phyloP scores from a whole-genome alignment of 331 rosid genomes.

The Stylosanthes scabra region DNA sequence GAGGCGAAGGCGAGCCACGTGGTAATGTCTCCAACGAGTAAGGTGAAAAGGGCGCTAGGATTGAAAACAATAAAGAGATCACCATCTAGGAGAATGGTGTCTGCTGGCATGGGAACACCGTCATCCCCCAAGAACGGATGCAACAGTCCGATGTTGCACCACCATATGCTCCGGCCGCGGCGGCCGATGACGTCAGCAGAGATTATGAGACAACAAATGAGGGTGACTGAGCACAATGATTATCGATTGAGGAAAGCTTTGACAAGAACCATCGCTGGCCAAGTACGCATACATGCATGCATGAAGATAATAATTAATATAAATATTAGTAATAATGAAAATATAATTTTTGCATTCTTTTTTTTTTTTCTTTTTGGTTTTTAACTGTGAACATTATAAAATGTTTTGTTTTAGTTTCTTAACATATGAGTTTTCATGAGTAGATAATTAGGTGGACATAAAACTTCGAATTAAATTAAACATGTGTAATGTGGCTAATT shows the following conservation, averaged over 20 bases:
- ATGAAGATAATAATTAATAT: no score
- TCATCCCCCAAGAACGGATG: conserved; percentile 51
- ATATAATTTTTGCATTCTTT: no score
- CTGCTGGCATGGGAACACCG: conserved; percentile 50
- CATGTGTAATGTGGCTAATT: neutral
- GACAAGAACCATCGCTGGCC: conserved; percentile 89
- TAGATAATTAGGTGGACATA: neutral
- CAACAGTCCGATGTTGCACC: conserved; percentile 42
- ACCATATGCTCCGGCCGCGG: conserved; percentile 60
- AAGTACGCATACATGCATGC: conserved; percentile 57
- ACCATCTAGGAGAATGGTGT: conserved; percentile 80
- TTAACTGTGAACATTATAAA: no score
- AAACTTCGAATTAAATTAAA: neutral
- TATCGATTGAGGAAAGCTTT: conserved; percentile 81
- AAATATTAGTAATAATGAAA: no score
- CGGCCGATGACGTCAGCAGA: conserved; percentile 99
- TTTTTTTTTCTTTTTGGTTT: neutral
- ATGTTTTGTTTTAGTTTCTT: no score
- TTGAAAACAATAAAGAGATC: conserved; percentile 90
- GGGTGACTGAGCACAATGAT: conserved; percentile 86
- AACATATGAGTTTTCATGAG: neutral
- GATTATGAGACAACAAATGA: conserved; percentile 98
- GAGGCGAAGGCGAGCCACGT: conserved; percentile 49
- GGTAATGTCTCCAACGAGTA: conserved; percentile 76
- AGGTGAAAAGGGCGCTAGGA: conserved; percentile 80